Base-by-base conservation (phyloP, 371 early-diverging fungal genomes). In the Mucor racemosus region DNA sequence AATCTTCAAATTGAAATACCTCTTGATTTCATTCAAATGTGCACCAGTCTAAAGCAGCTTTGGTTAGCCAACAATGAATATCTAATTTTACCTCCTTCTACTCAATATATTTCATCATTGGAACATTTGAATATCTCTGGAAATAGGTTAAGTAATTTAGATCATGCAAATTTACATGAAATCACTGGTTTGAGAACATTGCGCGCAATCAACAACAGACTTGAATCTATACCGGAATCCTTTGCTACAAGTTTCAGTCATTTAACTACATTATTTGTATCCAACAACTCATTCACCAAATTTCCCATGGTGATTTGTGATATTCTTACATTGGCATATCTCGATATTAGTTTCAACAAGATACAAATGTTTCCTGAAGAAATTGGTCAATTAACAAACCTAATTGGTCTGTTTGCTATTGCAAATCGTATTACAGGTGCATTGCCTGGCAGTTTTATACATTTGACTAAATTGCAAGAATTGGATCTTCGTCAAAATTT, bases 291-390 rank as follows among this genome's bases (percentile, higher is more conserved):
- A 21, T 79, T 96, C 40, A 71, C 81, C 5, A 63, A 71, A 33
- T 88, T 96, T 60, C 71, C 71, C 39, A 40, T 56, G 11, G 71
- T 70, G 5, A 53, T 81, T 5, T 87, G 88, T 46, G 66, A 83
- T 14, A 81, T 95, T 14, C 38, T 68, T 3, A 70, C 80, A 8
- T 79, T 97, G 26, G 78, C 74, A 7, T 85, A 91, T 42, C 82
- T 97, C 11, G 95, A 97, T 71, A 72, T 96, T 50, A 92, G 91
- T 50, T 93, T 92, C 67, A 95, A 95, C 76, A 86, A 91, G 58
- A 93, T 97, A 14, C 69, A 86, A 5, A 77, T 68, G 10, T 78
- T 96, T 15, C 94, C 96, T 10, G 86, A 90, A 3, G 85, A 84
- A 34, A 92, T 96, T 50, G 86, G 92, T 5, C 76, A 90, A 4